Percentiles rank a stretch among this genome's conserved stretches.
These are phyloP conservation scores for Cicer cuneatum DNA, from an alignment of 306 rosid genomes.

Conservation along the genomic window DNA sequence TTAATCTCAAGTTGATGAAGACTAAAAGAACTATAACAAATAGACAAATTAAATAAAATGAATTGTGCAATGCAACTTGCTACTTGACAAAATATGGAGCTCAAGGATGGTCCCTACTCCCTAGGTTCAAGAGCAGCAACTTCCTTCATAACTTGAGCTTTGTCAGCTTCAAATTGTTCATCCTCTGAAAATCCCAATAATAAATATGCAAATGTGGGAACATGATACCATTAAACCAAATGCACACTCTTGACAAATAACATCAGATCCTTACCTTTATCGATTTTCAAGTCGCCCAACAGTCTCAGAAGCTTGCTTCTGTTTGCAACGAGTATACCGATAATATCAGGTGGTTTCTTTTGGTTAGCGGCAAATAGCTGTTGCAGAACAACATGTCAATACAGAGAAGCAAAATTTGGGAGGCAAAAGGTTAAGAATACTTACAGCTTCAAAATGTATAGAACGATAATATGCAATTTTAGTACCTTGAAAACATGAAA, in stretches of 20 bases:
- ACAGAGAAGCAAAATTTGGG: constrained; percentile 7
- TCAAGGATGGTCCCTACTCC: constrained; percentile 52
- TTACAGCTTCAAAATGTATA: constrained; percentile 23
- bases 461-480: neutral
- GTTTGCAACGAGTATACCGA: constrained; percentile 76
- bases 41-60: constrained; percentile 38
- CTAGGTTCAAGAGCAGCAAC: constrained; percentile 76
- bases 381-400: constrained; percentile 37
- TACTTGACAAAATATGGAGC: constrained; percentile 22
- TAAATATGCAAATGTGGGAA: constrained; percentile 19
- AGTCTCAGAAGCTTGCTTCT: constrained; percentile 84
- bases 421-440: neutral
- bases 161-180: constrained; percentile 92
- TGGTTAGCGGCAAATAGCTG: constrained; percentile 93
- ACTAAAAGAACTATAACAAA: constrained; percentile 37
- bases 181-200: constrained; percentile 66
- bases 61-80: constrained; percentile 12
- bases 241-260: constrained; percentile 14
- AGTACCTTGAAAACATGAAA: constrained; percentile 93
- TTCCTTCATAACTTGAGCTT: constrained; percentile 88
- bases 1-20: constrained; percentile 30
- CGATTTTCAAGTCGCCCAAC: constrained; percentile 82
- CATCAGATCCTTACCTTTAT: constrained; percentile 65
- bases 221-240: constrained; percentile 33
- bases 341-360: constrained; percentile 79